Conservation (phyloP, 2,329 filamentous ascomycete genomes). For the Aspergillus sp. region DNA sequence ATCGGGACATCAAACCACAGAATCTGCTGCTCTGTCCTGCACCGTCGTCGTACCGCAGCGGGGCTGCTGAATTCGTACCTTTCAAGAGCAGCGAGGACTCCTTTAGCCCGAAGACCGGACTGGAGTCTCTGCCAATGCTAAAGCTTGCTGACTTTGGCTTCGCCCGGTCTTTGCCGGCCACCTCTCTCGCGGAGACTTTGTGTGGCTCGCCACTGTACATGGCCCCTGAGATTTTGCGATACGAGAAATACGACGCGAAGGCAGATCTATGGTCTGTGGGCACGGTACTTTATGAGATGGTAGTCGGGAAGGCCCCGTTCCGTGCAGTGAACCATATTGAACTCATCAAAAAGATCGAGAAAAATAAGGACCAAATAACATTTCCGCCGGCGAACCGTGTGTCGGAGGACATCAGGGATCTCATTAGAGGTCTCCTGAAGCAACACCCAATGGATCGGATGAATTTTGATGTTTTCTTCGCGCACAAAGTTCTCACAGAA, state of each 20-base stretch:
- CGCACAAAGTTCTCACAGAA: slow-evolving; percentile 68
- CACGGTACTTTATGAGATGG: slow-evolving; percentile 94
- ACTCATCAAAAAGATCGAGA: slow-evolving; percentile 86
- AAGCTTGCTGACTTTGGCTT: slow-evolving; percentile 99
- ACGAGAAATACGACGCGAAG: slow-evolving; percentile 96
- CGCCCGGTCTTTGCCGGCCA: slow-evolving; percentile 84
- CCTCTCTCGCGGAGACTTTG: slow-evolving; percentile 89
- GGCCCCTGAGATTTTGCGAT: slow-evolving; percentile 95
- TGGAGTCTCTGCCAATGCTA: slow-evolving; percentile 86
- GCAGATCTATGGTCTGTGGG: slow-evolving; percentile 97
- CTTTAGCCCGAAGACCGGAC: slow-evolving; percentile 74
- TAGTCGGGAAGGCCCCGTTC: slow-evolving; percentile 86
- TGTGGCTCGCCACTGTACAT: slow-evolving; percentile 98
- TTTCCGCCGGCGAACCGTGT: slow-evolving; percentile 74
- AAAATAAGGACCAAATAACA: slow-evolving; percentile 78
- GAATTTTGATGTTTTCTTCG: slow-evolving; percentile 84
- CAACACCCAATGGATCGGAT: slow-evolving; percentile 81
- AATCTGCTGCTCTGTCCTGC: slow-evolving; percentile 90
- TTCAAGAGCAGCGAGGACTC: slow-evolving; percentile 80
- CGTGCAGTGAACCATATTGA: slow-evolving; percentile 93
- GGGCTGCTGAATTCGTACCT: slow-evolving; percentile 63
- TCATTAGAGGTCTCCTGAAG: slow-evolving; percentile 81
- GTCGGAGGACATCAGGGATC: slow-evolving; percentile 73
- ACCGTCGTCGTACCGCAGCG: slow-evolving; percentile 66
- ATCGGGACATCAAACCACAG: slow-evolving; percentile 96